Evolutionary conservation across 2,329 filamentous ascomycete genomes (phyloP).

Genomic region (Alternaria rosae): DNA sequence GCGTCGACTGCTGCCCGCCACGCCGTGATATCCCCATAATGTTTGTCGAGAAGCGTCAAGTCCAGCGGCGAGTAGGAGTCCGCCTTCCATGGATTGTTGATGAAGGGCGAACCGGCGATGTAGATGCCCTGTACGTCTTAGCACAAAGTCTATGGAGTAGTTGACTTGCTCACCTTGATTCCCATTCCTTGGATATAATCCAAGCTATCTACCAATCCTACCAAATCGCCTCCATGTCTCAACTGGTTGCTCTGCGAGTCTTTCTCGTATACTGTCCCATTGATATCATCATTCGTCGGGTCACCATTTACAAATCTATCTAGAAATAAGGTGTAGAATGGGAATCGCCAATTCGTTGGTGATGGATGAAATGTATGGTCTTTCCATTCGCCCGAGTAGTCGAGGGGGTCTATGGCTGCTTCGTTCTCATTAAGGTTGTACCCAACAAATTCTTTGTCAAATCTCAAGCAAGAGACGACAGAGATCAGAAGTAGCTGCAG

Average conservation of each 20-base stretch:
- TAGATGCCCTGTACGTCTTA: constrained; percentile 69
- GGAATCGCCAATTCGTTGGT: constrained; percentile 69
- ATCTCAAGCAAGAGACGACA: constrained; percentile 26
- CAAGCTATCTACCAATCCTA: not conserved
- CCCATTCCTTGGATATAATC: not conserved
- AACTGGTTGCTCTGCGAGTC: constrained; percentile 68
- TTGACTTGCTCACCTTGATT: not conserved
- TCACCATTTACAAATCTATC: constrained; percentile 72
- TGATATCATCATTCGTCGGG: constrained; percentile 69
- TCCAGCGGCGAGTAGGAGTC: constrained; percentile 68
- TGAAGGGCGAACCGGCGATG: constrained; percentile 68
- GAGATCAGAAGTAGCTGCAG: not conserved
- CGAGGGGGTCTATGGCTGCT: constrained; percentile 61
- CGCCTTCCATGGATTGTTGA: constrained; percentile 70
- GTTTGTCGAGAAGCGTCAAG: constrained; percentile 68
- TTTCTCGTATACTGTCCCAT: constrained; percentile 67
- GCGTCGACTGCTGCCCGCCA: constrained; percentile 66
- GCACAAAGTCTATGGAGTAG: constrained; percentile 27
- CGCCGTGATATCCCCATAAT: constrained; percentile 65
- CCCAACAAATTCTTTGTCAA: constrained; percentile 52
- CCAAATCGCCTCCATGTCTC: constrained; percentile 29
- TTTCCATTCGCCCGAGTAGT: constrained; percentile 67
- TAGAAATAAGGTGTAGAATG: constrained; percentile 70
- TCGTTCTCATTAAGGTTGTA: constrained; percentile 70
- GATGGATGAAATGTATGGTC: constrained; percentile 62